Percentiles rank a stretch among this genome's conserved stretches.
Evolutionary conservation across 495 filamentous ascomycete species (phyloP).

Genomic region (Daldinia decipiens): DNA sequence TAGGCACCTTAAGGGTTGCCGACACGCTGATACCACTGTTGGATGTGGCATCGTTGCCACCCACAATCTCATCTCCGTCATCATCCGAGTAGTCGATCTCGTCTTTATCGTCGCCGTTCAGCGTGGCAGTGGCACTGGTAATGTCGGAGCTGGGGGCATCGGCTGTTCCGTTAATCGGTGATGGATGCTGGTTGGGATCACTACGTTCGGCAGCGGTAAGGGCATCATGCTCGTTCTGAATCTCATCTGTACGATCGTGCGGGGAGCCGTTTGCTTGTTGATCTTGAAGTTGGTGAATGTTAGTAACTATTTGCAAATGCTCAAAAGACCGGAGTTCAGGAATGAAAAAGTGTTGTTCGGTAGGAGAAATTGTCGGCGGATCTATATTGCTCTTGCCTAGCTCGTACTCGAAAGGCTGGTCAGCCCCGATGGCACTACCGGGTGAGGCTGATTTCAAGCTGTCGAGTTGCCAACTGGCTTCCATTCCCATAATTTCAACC

Average conservation of each 20-base stretch:
- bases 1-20: conserved; percentile 21
- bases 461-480: conserved; percentile 14
- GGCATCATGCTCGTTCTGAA: conserved; percentile 16
- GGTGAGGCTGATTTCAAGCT: neutral
- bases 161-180: conserved; percentile 19
- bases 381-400: neutral
- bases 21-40: conserved; percentile 15
- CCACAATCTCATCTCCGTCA: conserved; percentile 37
- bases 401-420: neutral
- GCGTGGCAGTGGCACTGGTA: conserved; percentile 55
- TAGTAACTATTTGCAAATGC: conserved; percentile 19
- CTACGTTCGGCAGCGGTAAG: conserved; percentile 1
- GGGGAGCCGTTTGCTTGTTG: conserved; percentile 24
- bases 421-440: neutral
- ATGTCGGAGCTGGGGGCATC: conserved; percentile 41
- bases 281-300: conserved; percentile 29
- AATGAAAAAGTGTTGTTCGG: neutral
- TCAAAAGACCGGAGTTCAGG: neutral
- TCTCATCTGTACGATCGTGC: conserved; percentile 11
- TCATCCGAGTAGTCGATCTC: conserved; percentile 61
- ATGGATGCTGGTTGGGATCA: conserved; percentile 25
- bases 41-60: conserved; percentile 21
- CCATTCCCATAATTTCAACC: conserved; percentile 25
- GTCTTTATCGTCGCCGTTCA: conserved; percentile 54
- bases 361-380: neutral